Base-by-base conservation (phyloP, 169 alveolate species). In the Toxoplasma gondii region DNA sequence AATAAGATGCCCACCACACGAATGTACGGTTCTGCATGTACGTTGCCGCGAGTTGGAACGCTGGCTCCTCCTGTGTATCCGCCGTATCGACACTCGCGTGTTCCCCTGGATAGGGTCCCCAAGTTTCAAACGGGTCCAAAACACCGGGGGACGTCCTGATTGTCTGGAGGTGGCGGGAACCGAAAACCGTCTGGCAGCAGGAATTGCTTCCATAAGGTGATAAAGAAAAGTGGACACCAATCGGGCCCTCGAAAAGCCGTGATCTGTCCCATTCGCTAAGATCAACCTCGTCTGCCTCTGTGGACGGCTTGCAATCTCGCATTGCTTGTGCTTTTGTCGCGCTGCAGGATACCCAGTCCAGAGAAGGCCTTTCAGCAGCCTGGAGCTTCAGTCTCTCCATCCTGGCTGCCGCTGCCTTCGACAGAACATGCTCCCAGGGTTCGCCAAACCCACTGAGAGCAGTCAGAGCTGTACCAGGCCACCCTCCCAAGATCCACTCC, bases 1-100 rank as follows among this genome's bases (percentile, higher is more conserved):
- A 82, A 31, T 82, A 82, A 4, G 90, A 41, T 24, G 22, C 90
- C 90, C 90, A 82, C 90, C 90, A 82, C 67, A 16, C 64, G 41
- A 82, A 82, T 9, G 90, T 17, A 7, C 90, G 53, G 41, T 82
- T 27, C 7, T 43, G 90, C 90, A 82, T 43, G 90, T 82, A 82
- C 41, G 90, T 41, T 27, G 90, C 90, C 29, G 90, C 90, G 5
- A 82, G 90, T 22, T 44, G 67, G 67, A 82, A 34, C 43, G 84
- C 84, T 9, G 49, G 49, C 43, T 74, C 84, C 43, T 36, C 84
- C 9, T 64, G 58, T 49, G 58, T 49, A 49, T 49, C 58, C 22
- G 12, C 22, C 12, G 58, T 7, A 12, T 49, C 58, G 58, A 4
- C 58, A 49, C 58, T 49, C 22, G 22, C 4, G 12, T 7, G 4